Percentiles rank a stretch among this genome's conserved stretches.
Conservation (phyloP, 2,329 filamentous ascomycete genomes). For the Scopulariopsis brevicaulis region DNA sequence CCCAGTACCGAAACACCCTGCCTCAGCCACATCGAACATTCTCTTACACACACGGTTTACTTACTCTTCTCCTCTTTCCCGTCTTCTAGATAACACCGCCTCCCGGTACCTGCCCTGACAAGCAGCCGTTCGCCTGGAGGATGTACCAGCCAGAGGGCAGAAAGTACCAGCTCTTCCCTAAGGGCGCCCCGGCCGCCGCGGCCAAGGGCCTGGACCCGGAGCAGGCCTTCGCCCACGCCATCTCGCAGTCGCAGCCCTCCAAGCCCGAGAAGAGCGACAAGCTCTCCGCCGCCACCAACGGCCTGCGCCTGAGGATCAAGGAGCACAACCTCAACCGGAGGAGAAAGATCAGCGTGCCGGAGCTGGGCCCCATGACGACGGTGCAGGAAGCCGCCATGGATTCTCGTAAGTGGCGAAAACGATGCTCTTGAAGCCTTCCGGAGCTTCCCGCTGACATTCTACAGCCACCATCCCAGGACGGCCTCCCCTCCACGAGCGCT, state of each 20-base stretch:
- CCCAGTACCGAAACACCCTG: background rate
- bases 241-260: slow-evolving; percentile 14
- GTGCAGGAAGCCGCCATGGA: slow-evolving; percentile 59
- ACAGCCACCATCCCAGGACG: slow-evolving; percentile 57
- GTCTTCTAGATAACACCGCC: slow-evolving; percentile 2
- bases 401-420: slow-evolving; percentile 46
- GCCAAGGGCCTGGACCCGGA: slow-evolving; percentile 37
- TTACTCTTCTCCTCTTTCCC: background rate
- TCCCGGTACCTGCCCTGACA: background rate
- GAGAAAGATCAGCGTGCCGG: slow-evolving; percentile 53
- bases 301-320: slow-evolving; percentile 41
- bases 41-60: background rate
- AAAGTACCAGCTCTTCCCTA: slow-evolving; percentile 52
- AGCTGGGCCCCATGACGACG: slow-evolving; percentile 56
- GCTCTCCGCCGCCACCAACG: slow-evolving; percentile 20
- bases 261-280: slow-evolving; percentile 29
- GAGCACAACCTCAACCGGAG: slow-evolving; percentile 45
- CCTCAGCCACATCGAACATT: background rate
- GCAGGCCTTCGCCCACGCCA: slow-evolving; percentile 32
- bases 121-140: slow-evolving; percentile 6
- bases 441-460: slow-evolving; percentile 9
- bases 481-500: slow-evolving; percentile 52
- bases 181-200: slow-evolving; percentile 31
- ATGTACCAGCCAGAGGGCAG: slow-evolving; percentile 14
- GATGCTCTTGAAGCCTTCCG: background rate